phyloP scores from a whole-genome alignment of 2,329 filamentous ascomycete species.

The Nakataea oryzae region DNA sequence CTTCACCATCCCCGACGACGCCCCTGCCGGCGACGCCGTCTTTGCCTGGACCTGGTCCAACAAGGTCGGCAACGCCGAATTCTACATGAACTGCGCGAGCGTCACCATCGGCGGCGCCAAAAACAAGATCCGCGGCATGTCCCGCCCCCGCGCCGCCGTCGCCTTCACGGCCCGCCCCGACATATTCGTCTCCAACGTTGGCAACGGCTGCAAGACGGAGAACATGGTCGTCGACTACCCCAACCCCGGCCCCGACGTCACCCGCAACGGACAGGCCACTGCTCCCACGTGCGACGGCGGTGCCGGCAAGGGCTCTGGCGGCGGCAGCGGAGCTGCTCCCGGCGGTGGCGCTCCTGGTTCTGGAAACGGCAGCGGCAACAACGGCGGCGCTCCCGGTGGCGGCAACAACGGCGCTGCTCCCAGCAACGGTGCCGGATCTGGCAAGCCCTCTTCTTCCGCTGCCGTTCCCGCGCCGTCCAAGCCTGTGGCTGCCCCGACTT shows the following conservation, averaged over 20 bases:
- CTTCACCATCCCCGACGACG: slow-evolving; percentile 56
- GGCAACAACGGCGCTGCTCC: background rate
- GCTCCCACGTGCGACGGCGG: slow-evolving; percentile 1
- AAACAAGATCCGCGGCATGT: slow-evolving; percentile 4
- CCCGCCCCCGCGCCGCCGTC: background rate
- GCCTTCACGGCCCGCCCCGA: background rate
- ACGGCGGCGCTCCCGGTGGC: background rate
- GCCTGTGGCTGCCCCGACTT: slow-evolving; percentile 15
- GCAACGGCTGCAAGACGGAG: slow-evolving; percentile 5
- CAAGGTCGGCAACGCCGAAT: slow-evolving; percentile 65
- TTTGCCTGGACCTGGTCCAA: slow-evolving; percentile 75
- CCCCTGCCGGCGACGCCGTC: slow-evolving; percentile 48
- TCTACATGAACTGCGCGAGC: slow-evolving; percentile 77
- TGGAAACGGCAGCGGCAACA: background rate
- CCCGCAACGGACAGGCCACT: background rate
- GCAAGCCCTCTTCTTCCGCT: background rate
- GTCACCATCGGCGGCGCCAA: slow-evolving; percentile 45
- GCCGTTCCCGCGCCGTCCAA: background rate
- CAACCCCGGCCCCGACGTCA: slow-evolving; percentile 1
- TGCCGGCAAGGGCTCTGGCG: background rate
- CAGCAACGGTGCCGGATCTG: background rate
- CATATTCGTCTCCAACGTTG: slow-evolving; percentile 2
- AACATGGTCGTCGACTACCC: slow-evolving; percentile 3
- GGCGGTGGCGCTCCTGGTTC: background rate
- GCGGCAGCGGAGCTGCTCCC: background rate